Evolutionary conservation across 2,329 filamentous ascomycete genomes (phyloP).

Genomic region (Didymosphaeria variabile): DNA sequence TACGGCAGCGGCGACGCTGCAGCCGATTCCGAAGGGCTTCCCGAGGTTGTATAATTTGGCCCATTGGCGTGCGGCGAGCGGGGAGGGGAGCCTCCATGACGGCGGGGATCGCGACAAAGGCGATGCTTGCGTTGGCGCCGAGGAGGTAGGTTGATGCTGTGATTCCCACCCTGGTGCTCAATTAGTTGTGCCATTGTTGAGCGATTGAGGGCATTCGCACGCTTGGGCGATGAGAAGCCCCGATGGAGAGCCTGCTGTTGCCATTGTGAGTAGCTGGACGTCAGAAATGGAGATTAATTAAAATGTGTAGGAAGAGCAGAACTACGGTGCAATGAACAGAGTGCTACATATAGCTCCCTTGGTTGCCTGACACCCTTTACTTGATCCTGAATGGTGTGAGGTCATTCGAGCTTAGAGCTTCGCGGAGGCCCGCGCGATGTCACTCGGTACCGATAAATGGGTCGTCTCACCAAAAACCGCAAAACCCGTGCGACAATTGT

Average conservation of each 20-base stretch:
- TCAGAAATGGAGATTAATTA: background rate
- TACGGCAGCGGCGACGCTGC: slow-evolving; percentile 53
- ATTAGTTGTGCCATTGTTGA: background rate
- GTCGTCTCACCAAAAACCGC: background rate
- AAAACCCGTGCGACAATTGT: background rate
- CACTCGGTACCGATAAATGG: background rate
- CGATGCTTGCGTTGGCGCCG: slow-evolving; percentile 51
- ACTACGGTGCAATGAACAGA: background rate
- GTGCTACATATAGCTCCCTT: background rate
- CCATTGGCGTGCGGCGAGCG: slow-evolving; percentile 67
- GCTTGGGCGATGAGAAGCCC: slow-evolving; percentile 59
- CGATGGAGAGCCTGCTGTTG: slow-evolving; percentile 27
- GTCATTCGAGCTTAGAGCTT: background rate
- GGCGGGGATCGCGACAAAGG: slow-evolving; percentile 59
- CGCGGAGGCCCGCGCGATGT: background rate
- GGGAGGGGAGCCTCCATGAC: slow-evolving; percentile 66
- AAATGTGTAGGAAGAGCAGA: background rate
- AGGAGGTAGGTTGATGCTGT: slow-evolving; percentile 11
- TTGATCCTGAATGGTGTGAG: background rate
- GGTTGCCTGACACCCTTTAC: background rate
- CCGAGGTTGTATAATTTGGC: slow-evolving; percentile 53
- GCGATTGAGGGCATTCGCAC: slow-evolving; percentile 35
- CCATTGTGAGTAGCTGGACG: slow-evolving; percentile 24
- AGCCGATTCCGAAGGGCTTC: slow-evolving; percentile 49
- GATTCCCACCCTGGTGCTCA: slow-evolving; percentile 4